Conservation (phyloP, 345 rosid genomes). For the Citrus reticulata region DNA sequence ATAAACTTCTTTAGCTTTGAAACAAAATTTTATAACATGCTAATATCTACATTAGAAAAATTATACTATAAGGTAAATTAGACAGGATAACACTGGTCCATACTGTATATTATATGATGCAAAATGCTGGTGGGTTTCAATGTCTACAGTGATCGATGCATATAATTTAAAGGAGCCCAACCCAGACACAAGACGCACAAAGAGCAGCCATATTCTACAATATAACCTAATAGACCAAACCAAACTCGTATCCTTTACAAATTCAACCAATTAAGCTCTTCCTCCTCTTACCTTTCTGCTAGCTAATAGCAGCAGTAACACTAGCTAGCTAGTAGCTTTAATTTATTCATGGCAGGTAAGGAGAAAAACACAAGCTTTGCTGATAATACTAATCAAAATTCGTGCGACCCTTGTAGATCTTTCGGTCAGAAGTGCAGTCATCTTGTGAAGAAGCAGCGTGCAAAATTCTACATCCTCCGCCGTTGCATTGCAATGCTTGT, state of each 20-base stretch:
- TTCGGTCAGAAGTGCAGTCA: constrained; percentile 74
- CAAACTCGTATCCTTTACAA: constrained; percentile 9
- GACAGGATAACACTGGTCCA: constrained; percentile 14
- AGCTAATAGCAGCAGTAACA: neutral
- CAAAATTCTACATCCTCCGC: constrained; percentile 74
- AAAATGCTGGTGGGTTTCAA: constrained; percentile 19
- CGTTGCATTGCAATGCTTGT: constrained; percentile 78
- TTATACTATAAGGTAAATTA: no score
- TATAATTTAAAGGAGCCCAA: constrained; percentile 20
- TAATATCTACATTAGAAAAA: no score
- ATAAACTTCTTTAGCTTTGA: no score
- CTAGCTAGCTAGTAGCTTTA: neutral
- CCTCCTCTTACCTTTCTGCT: constrained; percentile 11
- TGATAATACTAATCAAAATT: constrained; percentile 11
- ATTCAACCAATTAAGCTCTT: constrained; percentile 1
- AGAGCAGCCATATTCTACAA: neutral
- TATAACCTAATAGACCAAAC: neutral
- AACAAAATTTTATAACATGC: no score
- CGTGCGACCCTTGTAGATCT: constrained; percentile 50
- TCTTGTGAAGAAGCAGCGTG: constrained; percentile 70
- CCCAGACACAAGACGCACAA: constrained; percentile 6
- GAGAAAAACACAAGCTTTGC: constrained; percentile 13
- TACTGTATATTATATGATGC: constrained; percentile 12
- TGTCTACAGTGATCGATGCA: constrained; percentile 15
- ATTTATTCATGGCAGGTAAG: constrained; percentile 22